These are phyloP conservation scores for Hyparrhenia diplandra DNA, from an alignment of 176 grass and related monocot genomes.

Conservation along the genomic window DNA sequence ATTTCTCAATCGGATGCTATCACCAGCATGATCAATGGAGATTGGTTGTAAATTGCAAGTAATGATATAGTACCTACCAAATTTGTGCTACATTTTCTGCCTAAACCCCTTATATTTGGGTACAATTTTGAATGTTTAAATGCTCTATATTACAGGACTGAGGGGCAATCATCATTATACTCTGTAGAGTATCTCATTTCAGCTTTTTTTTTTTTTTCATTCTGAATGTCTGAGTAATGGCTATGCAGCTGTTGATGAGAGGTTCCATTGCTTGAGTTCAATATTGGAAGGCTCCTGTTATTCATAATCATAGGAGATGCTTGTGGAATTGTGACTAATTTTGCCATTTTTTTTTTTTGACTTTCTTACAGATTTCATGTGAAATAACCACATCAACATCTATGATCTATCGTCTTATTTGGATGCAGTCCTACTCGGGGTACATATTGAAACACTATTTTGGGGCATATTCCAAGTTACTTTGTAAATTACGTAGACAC, in stretches of 20 bases:
- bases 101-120: background rate
- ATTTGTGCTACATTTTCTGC: background rate
- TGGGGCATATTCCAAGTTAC: background rate
- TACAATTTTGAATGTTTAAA: background rate
- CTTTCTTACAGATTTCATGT: background rate
- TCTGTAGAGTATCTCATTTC: too few relatives aligned
- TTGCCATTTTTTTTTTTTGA: constrained; percentile 17
- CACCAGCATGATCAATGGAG: background rate
- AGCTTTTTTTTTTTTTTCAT: background rate
- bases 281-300: constrained; percentile 52
- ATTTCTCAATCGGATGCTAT: background rate
- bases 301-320: constrained; percentile 69
- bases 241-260: constrained; percentile 65
- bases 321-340: constrained; percentile 66
- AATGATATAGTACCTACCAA: background rate
- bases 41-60: background rate
- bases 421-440: background rate
- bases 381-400: background rate
- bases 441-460: background rate
- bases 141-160: background rate
- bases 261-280: constrained; percentile 59
- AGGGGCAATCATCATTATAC: background rate
- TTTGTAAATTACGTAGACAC: background rate
- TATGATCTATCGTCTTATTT: background rate
- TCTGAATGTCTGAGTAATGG: constrained; percentile 24